Evolutionary conservation across 495 filamentous ascomycete genomes (phyloP).

Genomic region (Antarctomyces pellizariae): DNA sequence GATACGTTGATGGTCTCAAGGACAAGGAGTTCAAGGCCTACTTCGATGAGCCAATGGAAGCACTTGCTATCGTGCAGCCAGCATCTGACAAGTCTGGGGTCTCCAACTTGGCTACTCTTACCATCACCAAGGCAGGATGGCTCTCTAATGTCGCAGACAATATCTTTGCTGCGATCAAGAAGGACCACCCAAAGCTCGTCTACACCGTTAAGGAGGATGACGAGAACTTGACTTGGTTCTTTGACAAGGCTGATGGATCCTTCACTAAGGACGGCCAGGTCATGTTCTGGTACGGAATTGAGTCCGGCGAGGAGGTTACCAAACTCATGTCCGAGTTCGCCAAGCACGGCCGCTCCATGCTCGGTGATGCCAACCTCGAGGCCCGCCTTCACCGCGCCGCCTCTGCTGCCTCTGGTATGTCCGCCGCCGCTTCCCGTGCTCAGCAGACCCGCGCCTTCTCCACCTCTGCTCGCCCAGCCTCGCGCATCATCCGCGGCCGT

Average conservation of each 20-base stretch:
- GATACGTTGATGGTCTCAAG: conserved; percentile 57
- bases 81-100: conserved; percentile 25
- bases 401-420: conserved; percentile 32
- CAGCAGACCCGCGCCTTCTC: conserved; percentile 47
- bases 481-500: conserved; percentile 4
- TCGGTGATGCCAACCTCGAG: conserved; percentile 79
- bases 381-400: conserved; percentile 59
- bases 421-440: conserved; percentile 20
- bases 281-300: conserved; percentile 92
- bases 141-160: conserved; percentile 94
- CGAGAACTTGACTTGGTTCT: conserved; percentile 97
- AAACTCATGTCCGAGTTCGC: conserved; percentile 75
- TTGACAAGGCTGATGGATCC: conserved; percentile 88
- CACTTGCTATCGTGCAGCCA: conserved; percentile 77
- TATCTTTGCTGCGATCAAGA: conserved; percentile 79
- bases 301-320: conserved; percentile 64
- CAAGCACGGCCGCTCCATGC: conserved; percentile 63
- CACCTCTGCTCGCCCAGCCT: conserved; percentile 20
- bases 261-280: conserved; percentile 66
- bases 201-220: conserved; percentile 97
- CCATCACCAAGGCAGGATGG: conserved; percentile 90
- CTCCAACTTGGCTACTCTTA: conserved; percentile 77
- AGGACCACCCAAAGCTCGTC: conserved; percentile 72
- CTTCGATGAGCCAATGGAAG: conserved; percentile 92
- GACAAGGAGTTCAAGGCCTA: conserved; percentile 75